Evolutionary conservation across 2,329 filamentous ascomycete species (phyloP).

Genomic region (Stachybotrys chlorohalonatus): DNA sequence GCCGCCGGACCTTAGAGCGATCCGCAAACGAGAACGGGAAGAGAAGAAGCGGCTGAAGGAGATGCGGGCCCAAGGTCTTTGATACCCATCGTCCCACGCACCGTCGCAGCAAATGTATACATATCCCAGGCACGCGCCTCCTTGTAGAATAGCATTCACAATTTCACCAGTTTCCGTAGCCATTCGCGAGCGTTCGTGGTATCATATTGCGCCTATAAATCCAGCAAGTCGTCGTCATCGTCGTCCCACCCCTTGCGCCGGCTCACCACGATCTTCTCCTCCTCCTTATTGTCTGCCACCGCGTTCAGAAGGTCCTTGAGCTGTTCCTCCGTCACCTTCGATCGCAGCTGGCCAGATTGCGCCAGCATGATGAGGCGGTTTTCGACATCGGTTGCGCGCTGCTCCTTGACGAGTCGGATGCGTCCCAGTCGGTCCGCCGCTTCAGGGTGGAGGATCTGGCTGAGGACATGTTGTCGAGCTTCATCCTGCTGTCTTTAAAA

Average conservation of each 20-base stretch:
- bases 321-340: slow-evolving; percentile 86
- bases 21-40: slow-evolving; percentile 61
- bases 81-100: neutral
- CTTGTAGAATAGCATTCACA: slow-evolving; percentile 4
- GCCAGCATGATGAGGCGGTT: slow-evolving; percentile 89
- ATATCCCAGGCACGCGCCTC: neutral
- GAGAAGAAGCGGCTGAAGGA: slow-evolving; percentile 58
- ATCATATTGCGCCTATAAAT: slow-evolving; percentile 33
- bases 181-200: neutral
- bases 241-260: slow-evolving; percentile 79
- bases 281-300: slow-evolving; percentile 68
- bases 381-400: slow-evolving; percentile 82
- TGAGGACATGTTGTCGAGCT: slow-evolving; percentile 67
- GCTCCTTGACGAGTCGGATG: slow-evolving; percentile 91
- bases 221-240: slow-evolving; percentile 69
- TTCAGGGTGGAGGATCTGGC: slow-evolving; percentile 89
- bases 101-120: slow-evolving; percentile 2
- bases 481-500: slow-evolving; percentile 47
- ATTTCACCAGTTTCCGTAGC: neutral
- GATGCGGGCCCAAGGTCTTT: slow-evolving; percentile 13
- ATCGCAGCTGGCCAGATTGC: slow-evolving; percentile 72
- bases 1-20: slow-evolving; percentile 76
- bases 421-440: slow-evolving; percentile 88
- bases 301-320: slow-evolving; percentile 85
- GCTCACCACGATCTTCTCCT: slow-evolving; percentile 80